These are phyloP conservation scores for Chrysosporium keratinophilum DNA, from an alignment of 2,329 filamentous ascomycete genomes.

Conservation along the genomic window DNA sequence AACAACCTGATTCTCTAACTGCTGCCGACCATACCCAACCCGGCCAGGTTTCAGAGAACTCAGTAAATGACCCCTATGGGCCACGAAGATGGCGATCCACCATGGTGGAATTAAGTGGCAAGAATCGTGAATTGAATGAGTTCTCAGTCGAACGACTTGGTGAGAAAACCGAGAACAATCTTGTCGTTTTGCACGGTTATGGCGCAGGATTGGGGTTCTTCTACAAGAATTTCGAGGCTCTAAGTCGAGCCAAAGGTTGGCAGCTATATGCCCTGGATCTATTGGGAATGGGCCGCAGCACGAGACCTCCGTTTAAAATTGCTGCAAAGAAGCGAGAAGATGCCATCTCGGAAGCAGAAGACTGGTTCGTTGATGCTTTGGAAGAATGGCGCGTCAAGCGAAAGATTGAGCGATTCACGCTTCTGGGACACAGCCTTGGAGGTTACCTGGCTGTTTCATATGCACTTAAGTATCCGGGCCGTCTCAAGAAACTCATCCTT, in stretches of 20 bases:
- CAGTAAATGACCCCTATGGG: constrained; percentile 63
- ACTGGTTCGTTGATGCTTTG: constrained; percentile 90
- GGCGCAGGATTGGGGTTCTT: constrained; percentile 94
- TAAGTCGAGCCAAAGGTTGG: constrained; percentile 70
- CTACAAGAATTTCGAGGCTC: constrained; percentile 91
- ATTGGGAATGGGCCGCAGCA: constrained; percentile 86
- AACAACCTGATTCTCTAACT: constrained; percentile 24
- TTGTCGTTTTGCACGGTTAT: constrained; percentile 95
- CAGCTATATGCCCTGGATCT: constrained; percentile 90
- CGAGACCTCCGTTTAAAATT: constrained; percentile 72
- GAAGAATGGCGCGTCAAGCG: constrained; percentile 89
- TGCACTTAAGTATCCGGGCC: constrained; percentile 89
- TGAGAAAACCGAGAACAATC: constrained; percentile 68
- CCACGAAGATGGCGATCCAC: constrained; percentile 76
- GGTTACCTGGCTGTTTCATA: constrained; percentile 94
- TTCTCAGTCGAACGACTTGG: constrained; percentile 78
- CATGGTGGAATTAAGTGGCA: constrained; percentile 74
- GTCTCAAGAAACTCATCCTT: constrained; percentile 88
- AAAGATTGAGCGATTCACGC: constrained; percentile 84
- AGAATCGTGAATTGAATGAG: constrained; percentile 81
- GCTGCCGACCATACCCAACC: constrained; percentile 30
- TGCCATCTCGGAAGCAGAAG: constrained; percentile 80
- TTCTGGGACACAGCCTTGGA: constrained; percentile 85
- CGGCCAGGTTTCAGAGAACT: constrained; percentile 40
- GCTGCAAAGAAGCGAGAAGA: constrained; percentile 67